Percentiles rank a stretch among this genome's conserved stretches.
Evolutionary conservation across 2,329 filamentous ascomycete species (phyloP).

Genomic region (Chaetothyriales sp.): DNA sequence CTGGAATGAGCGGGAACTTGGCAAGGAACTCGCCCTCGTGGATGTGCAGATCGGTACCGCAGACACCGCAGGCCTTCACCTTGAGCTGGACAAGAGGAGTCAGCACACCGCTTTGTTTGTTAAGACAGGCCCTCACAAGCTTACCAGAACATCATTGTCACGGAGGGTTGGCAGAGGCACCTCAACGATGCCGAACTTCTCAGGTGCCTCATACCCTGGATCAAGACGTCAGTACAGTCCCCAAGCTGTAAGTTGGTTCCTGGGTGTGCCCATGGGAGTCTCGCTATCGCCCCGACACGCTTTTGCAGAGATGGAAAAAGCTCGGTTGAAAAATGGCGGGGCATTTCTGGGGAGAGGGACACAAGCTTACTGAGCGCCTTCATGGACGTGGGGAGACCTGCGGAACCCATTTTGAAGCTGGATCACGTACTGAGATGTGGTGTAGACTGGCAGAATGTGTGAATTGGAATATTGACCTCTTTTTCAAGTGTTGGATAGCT

Average conservation of each 20-base stretch:
- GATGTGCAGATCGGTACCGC: constrained; percentile 38
- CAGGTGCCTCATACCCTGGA: constrained; percentile 42
- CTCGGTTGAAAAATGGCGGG: not conserved
- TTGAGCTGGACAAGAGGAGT: constrained; percentile 34
- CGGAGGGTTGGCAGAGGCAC: constrained; percentile 47
- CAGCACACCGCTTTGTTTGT: constrained; percentile 12
- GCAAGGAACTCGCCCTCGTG: constrained; percentile 54
- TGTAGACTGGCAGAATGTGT: not conserved
- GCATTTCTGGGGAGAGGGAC: not conserved
- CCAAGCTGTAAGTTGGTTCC: not conserved
- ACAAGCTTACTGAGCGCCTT: constrained; percentile 43
- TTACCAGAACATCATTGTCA: constrained; percentile 43
- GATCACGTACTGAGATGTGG: not conserved
- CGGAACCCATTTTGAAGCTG: constrained; percentile 20
- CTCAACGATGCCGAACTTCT: constrained; percentile 45
- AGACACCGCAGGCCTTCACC: constrained; percentile 53
- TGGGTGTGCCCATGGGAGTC: not conserved
- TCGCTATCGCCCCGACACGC: not conserved
- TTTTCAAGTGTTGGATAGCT: not conserved
- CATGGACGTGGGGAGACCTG: constrained; percentile 38
- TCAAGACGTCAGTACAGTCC: not conserved
- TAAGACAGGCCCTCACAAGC: constrained; percentile 4
- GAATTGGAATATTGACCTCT: not conserved
- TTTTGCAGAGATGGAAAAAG: not conserved
- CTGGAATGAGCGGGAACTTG: constrained; percentile 49